phyloP scores from a whole-genome alignment of 108 stramenopile genomes.

The Cyclotella choctawhatcheeana region DNA sequence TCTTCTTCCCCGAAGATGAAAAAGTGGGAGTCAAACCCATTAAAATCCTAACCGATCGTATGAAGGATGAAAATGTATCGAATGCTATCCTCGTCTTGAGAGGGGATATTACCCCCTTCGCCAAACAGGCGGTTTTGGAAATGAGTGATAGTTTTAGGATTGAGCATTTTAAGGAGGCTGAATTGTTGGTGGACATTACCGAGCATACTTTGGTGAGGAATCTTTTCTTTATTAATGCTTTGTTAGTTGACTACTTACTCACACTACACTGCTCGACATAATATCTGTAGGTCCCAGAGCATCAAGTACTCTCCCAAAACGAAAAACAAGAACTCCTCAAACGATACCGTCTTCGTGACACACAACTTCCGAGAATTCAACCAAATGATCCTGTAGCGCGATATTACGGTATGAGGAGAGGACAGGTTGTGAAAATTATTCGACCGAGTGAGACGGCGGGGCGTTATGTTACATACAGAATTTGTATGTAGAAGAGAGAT shows the following conservation, averaged over 20 bases:
- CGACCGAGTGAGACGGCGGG: conserved; percentile 99
- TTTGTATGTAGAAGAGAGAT: conserved; percentile 83
- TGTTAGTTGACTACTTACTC: not conserved
- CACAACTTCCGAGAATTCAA: conserved; percentile 98
- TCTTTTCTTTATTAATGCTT: not conserved
- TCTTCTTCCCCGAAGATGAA: conserved; percentile 96
- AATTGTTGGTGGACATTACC: conserved; percentile 98
- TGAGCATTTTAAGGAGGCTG: conserved; percentile 98
- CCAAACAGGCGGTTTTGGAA: conserved; percentile 92
- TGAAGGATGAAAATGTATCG: conserved; percentile 81
- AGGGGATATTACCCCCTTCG: conserved; percentile 93
- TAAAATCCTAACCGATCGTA: conserved; percentile 90
- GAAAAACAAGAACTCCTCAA: conserved; percentile 95
- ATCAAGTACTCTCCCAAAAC: conserved; percentile 90
- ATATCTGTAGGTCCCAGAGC: conserved; percentile 68
- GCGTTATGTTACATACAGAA: conserved; percentile 98
- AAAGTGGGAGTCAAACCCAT: conserved; percentile 95
- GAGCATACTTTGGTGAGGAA: conserved; percentile 89
- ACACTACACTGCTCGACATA: not conserved
- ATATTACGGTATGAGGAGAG: conserved; percentile 97
- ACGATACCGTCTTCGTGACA: conserved; percentile 97
- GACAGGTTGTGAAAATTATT: conserved; percentile 99
- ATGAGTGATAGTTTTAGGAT: conserved; percentile 87
- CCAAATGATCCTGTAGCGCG: conserved; percentile 97
- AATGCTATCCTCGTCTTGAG: conserved; percentile 92